Evolutionary conservation across 805 yeast species (phyloP), one percentile per base, ranked within the genome.

Genomic region (Kodamaea lidongshanica): DNA sequence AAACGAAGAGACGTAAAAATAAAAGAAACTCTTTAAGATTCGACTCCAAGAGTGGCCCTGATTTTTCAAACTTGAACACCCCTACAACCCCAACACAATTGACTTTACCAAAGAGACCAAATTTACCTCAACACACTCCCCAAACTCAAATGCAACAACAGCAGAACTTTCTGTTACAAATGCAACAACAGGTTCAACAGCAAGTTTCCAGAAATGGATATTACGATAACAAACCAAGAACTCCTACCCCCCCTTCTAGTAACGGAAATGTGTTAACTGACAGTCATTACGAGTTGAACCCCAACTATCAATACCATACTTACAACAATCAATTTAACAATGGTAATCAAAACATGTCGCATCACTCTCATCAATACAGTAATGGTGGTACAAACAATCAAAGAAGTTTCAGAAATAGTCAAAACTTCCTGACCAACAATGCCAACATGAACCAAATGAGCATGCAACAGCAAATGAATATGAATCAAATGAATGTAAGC

Each of bases 11-110:
- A 35, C 44, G 60, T 25, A 56, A 50, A 41, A 57, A 52, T 31
- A 59, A 56, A 45, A 48, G 65, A 32, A 56, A 50, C 33, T 56
- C 63, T 2, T 34, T 52, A 31, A 44, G 58, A 34, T 40, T 55
- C 32, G 58, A 56, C 33, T 34, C 48, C 18, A 50, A 45, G 21
- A 37, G 34, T 16, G 46, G 38, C n/a, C 37, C 46, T 3, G 54
- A 46, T 23, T 40, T 44, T 12, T 30, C 43, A 12, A 24, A 29
- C 24, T 32, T 42, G 16, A 37, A 30, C 16, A 43, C 49, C 19
- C 48, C 49, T 14, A 38, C 47, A 12, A 27, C 41, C 25, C 44
- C 40, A 15, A 35, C 46, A 4, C 51, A 41, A 32, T 30, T 42
- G 18, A 37, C 34, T 19, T 26, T 48, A 17, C 43, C 51, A 13